phyloP scores from a whole-genome alignment of 1,284 basidiomycete genomes.

The Fomes fomentarius region DNA sequence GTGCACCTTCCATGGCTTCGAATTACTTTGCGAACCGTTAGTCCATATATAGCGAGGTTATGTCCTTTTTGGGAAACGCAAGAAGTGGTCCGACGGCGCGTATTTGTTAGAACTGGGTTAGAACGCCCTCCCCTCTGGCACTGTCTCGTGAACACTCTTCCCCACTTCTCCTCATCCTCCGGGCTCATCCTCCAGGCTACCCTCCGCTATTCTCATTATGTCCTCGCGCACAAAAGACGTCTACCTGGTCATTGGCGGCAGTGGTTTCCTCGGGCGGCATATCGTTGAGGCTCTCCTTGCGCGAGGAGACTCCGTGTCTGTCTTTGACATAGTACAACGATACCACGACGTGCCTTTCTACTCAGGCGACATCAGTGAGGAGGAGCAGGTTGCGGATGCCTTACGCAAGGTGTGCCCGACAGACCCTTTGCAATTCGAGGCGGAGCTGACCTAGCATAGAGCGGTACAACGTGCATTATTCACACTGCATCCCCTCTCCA shows the following conservation, averaged over 20 bases:
- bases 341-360: constrained; percentile 87
- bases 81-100: constrained; percentile 11
- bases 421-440: constrained; percentile 13
- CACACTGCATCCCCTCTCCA: constrained; percentile 94
- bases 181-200: no score
- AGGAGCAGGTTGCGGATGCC: constrained; percentile 72
- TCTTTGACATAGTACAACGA: constrained; percentile 90
- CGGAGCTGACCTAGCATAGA: constrained; percentile 44
- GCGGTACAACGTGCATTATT: constrained; percentile 85
- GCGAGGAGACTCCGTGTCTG: constrained; percentile 79
- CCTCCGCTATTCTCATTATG: constrained; percentile 22
- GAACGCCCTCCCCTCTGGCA: no score
- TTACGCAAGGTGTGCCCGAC: constrained; percentile 76
- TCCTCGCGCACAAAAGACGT: constrained; percentile 44
- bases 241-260: constrained; percentile 88
- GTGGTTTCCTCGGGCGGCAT: constrained; percentile 90
- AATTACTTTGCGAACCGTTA: background rate
- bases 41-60: constrained; percentile 3
- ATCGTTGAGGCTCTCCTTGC: constrained; percentile 84
- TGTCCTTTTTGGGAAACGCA: constrained; percentile 2
- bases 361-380: constrained; percentile 84
- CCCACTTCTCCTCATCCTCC: background rate
- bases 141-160: no score
- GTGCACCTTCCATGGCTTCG: background rate
- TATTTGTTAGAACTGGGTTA: constrained; percentile 5